phyloP scores from a whole-genome alignment of 2,329 filamentous ascomycete genomes.

The Xylariaceae sp. region DNA sequence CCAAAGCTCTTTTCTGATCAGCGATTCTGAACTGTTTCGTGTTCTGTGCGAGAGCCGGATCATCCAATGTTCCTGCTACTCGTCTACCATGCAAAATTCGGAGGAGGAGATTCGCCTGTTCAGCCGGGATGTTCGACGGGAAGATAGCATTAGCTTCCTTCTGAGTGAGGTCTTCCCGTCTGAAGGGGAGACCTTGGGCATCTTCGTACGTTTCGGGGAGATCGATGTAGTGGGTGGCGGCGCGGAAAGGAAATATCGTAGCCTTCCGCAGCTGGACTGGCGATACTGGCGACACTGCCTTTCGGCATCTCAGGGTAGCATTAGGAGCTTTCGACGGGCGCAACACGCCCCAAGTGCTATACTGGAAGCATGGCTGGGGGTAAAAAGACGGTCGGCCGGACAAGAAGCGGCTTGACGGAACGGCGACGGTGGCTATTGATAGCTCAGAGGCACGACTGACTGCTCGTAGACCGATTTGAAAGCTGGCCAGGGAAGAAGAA shows the following conservation, averaged over 20 bases:
- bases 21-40: constrained; percentile 40
- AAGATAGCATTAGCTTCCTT: constrained; percentile 47
- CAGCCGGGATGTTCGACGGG: constrained; percentile 41
- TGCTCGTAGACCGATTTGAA: constrained; percentile 31
- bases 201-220: constrained; percentile 55
- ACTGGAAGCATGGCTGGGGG: constrained; percentile 20
- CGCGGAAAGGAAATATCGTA: constrained; percentile 28
- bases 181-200: constrained; percentile 49
- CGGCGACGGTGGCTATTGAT: constrained; percentile 8
- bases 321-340: constrained; percentile 10
- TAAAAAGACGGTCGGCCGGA: constrained; percentile 13
- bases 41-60: constrained; percentile 47
- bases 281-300: constrained; percentile 17
- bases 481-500: constrained; percentile 27
- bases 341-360: constrained; percentile 17
- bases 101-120: constrained; percentile 49
- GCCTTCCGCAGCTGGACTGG: constrained; percentile 24
- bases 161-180: constrained; percentile 43
- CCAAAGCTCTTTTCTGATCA: constrained; percentile 44
- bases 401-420: constrained; percentile 20
- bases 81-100: constrained; percentile 57
- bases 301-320: constrained; percentile 7
- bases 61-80: constrained; percentile 58
- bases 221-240: constrained; percentile 51
- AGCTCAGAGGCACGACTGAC: constrained; percentile 25